Evolutionary conservation across 2,329 filamentous ascomycete genomes (phyloP).

Genomic region (Ceratocystis colombiana): DNA sequence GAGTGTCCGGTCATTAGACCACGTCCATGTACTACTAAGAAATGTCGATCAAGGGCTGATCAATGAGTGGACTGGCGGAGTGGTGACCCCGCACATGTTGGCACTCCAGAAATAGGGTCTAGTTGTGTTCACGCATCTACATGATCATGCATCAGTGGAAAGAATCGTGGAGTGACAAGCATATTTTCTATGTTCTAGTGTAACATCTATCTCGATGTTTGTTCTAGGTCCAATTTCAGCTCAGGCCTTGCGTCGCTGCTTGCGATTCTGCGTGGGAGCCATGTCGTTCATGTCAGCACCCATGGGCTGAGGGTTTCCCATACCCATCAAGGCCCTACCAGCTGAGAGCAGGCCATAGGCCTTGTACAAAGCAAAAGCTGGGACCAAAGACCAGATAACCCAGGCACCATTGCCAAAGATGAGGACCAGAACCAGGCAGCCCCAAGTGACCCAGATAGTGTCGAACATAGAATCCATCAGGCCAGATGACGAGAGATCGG

Average conservation of each 20-base stretch:
- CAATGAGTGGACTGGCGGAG: slow-evolving; percentile 41
- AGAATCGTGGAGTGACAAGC: not conserved
- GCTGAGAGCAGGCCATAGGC: slow-evolving; percentile 45
- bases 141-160: not conserved
- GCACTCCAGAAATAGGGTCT: not conserved
- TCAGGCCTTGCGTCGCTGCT: slow-evolving; percentile 43
- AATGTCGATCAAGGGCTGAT: slow-evolving; percentile 44
- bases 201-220: not conserved
- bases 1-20: slow-evolving; percentile 77
- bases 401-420: slow-evolving; percentile 70
- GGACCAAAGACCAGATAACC: slow-evolving; percentile 46
- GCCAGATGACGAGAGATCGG: slow-evolving; percentile 77
- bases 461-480: slow-evolving; percentile 99
- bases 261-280: slow-evolving; percentile 40
- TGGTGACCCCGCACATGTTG: slow-evolving; percentile 19
- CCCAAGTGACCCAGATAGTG: slow-evolving; percentile 89
- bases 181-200: not conserved
- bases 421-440: slow-evolving; percentile 58
- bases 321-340: slow-evolving; percentile 41
- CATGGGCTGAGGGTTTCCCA: slow-evolving; percentile 30
- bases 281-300: slow-evolving; percentile 30
- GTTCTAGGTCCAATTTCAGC: slow-evolving; percentile 29
- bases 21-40: slow-evolving; percentile 68
- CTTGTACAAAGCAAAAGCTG: slow-evolving; percentile 47
- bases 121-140: slow-evolving; percentile 11